Conservation (phyloP, 495 filamentous ascomycete species). For the Xylaria grammica region DNA sequence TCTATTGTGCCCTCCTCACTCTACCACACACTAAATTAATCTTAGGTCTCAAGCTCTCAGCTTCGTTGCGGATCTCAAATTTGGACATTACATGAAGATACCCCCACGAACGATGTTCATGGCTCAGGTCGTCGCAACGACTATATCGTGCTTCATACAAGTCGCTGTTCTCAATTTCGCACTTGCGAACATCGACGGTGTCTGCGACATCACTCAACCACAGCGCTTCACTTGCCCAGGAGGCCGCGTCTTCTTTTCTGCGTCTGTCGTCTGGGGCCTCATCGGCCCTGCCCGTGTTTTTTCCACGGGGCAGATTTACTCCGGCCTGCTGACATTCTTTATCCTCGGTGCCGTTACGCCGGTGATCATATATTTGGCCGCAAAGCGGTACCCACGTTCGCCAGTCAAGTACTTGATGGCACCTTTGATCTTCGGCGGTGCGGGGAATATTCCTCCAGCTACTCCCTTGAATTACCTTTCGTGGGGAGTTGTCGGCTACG, state of each 20-base stretch:
- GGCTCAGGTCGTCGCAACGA: conserved; percentile 69
- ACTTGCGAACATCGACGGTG: conserved; percentile 62
- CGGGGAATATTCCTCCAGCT: conserved; percentile 67
- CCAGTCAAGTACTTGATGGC: conserved; percentile 62
- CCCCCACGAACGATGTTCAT: conserved; percentile 69
- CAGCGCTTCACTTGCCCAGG: conserved; percentile 73
- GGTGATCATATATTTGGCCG: conserved; percentile 60
- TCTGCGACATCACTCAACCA: conserved; percentile 65
- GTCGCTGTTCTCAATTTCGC: conserved; percentile 69
- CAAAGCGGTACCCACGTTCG: conserved; percentile 59
- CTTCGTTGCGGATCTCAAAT: conserved; percentile 60
- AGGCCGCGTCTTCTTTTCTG: conserved; percentile 69
- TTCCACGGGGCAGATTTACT: conserved; percentile 71
- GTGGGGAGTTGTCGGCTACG: conserved; percentile 69
- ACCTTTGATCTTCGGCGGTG: conserved; percentile 72
- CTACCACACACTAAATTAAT: not conserved
- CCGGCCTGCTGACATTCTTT: conserved; percentile 69
- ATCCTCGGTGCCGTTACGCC: conserved; percentile 62
- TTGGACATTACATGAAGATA: conserved; percentile 78
- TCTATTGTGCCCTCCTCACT: not conserved
- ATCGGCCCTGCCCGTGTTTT: conserved; percentile 71
- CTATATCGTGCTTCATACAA: conserved; percentile 70
- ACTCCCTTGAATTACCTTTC: conserved; percentile 71
- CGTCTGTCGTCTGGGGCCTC: conserved; percentile 73
- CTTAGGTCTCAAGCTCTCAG: conserved; percentile 55